A percentile compares a stretch with the other conserved stretches of the same genome.
phyloP scores from a whole-genome alignment of 257 asterid genomes.

The Penstemon davidsonii region DNA sequence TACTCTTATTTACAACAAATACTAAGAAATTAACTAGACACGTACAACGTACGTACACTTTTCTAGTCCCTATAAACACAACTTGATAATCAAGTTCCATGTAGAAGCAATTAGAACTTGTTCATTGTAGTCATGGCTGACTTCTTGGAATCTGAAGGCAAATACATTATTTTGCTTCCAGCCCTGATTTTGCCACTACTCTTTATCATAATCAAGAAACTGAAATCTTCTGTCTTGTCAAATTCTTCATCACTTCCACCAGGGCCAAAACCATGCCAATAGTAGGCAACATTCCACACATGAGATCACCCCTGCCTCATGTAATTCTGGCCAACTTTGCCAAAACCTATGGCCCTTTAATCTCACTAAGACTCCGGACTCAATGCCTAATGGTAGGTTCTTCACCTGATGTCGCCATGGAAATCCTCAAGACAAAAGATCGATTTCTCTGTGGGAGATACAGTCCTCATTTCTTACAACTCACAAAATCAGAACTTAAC shows the following conservation, averaged over 20 bases:
- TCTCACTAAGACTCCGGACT: slow-evolving; percentile 23
- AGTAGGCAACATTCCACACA: slow-evolving; percentile 33
- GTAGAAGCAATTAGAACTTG: too few species aligned
- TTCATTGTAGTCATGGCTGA: not conserved
- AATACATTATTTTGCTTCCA: slow-evolving; percentile 2
- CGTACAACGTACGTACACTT: too few species aligned
- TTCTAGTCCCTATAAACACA: too few species aligned
- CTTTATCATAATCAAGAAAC: not conserved
- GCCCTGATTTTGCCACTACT: not conserved
- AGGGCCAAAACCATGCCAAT: slow-evolving; percentile 35
- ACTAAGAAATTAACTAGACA: too few species aligned
- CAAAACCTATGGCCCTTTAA: slow-evolving; percentile 23
- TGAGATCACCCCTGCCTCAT: slow-evolving; percentile 16
- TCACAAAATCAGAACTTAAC: slow-evolving; percentile 9
- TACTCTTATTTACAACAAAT: too few species aligned
- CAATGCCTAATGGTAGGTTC: slow-evolving; percentile 22
- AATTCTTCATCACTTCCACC: slow-evolving; percentile 25
- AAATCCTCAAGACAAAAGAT: slow-evolving; percentile 14
- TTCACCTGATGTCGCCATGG: slow-evolving; percentile 17
- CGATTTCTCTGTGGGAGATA: slow-evolving; percentile 2
- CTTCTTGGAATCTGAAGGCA: not conserved
- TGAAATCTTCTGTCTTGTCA: not conserved
- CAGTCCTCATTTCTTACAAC: not conserved
- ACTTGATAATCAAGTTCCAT: too few species aligned
- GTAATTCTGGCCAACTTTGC: slow-evolving; percentile 25